These are phyloP conservation scores for Xylariaceae sp. DNA, from an alignment of 2,329 filamentous ascomycete species.

Conservation along the genomic window DNA sequence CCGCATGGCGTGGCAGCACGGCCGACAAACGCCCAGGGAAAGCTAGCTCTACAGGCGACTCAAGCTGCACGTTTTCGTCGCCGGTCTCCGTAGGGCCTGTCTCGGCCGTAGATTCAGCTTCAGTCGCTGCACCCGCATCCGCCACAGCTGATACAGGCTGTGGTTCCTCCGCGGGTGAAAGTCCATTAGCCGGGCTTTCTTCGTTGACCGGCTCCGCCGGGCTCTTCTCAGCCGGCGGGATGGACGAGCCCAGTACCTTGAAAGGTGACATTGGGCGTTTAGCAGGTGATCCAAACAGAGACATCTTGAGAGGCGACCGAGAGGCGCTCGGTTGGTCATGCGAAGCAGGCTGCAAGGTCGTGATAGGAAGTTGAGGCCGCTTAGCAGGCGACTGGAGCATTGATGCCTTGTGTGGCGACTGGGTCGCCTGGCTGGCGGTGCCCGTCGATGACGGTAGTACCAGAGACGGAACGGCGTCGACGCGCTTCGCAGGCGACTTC, in stretches of 20 bases:
- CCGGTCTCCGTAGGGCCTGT: too few species aligned
- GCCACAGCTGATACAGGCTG: too few species aligned
- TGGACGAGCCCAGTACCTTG: conserved; percentile 15
- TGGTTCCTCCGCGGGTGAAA: too few species aligned
- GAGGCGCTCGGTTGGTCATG: conserved; percentile 23
- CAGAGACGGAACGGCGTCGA: conserved; percentile 34
- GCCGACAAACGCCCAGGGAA: conserved; percentile 40
- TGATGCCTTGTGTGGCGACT: conserved; percentile 38
- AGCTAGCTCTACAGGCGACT: conserved; percentile 27
- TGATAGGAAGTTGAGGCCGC: conserved; percentile 25
- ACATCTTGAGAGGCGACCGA: conserved; percentile 29
- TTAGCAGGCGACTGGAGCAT: conserved; percentile 47
- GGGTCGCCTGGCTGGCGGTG: conserved; percentile 23
- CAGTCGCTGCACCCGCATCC: too few species aligned
- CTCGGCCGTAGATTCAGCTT: too few species aligned
- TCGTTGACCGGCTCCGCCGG: too few species aligned
- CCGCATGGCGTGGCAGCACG: conserved; percentile 34
- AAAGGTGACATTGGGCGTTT: conserved; percentile 23
- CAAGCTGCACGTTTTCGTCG: conserved; percentile 20
- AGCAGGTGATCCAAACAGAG: conserved; percentile 21
- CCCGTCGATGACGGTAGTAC: conserved; percentile 19
- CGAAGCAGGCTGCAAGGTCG: conserved; percentile 14
- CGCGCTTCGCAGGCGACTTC: conserved; percentile 47
- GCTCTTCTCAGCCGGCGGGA: conserved; percentile 7
- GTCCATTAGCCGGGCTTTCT: too few species aligned